phyloP scores from a whole-genome alignment of 2,329 filamentous ascomycete species.

The Aspergillus sp. region DNA sequence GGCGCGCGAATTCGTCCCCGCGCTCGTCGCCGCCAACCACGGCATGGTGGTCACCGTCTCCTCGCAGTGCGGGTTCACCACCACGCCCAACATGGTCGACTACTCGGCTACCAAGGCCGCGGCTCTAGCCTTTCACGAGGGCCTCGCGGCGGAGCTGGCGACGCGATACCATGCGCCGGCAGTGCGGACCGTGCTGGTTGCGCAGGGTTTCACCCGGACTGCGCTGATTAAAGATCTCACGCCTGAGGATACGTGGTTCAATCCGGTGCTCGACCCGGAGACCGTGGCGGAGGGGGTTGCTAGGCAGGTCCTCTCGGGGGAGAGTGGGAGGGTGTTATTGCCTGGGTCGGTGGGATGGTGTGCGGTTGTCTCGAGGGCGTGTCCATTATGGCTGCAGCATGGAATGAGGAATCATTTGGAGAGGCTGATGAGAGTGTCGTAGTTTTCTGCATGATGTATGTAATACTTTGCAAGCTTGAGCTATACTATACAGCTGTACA shows the following conservation, averaged over 20 bases:
- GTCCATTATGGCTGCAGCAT: constrained; percentile 58
- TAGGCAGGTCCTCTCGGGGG: constrained; percentile 49
- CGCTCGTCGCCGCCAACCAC: constrained; percentile 56
- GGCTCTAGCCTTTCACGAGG: constrained; percentile 61
- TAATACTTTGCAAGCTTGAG: background rate
- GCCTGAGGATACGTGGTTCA: constrained; percentile 44
- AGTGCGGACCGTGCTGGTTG: constrained; percentile 56
- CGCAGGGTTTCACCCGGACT: constrained; percentile 56
- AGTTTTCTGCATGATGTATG: background rate
- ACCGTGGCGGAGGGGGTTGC: constrained; percentile 59
- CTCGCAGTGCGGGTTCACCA: constrained; percentile 53
- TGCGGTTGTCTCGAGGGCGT: constrained; percentile 35
- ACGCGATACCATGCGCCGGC: constrained; percentile 54
- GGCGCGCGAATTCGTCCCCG: constrained; percentile 58
- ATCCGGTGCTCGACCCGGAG: constrained; percentile 50
- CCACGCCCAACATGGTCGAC: constrained; percentile 57
- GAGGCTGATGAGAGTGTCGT: constrained; percentile 16
- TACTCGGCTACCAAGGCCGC: constrained; percentile 61
- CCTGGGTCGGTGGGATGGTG: constrained; percentile 44
- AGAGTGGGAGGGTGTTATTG: constrained; percentile 49
- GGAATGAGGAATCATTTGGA: constrained; percentile 38
- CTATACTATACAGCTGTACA: too few species aligned
- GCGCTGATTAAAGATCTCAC: constrained; percentile 52
- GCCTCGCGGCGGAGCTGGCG: constrained; percentile 49
- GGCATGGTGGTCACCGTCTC: constrained; percentile 67